Percentiles rank a stretch among this genome's conserved stretches.
These are phyloP conservation scores for Coemansia umbellata DNA, from an alignment of 192 early-diverging fungal genomes.

Conservation along the genomic window DNA sequence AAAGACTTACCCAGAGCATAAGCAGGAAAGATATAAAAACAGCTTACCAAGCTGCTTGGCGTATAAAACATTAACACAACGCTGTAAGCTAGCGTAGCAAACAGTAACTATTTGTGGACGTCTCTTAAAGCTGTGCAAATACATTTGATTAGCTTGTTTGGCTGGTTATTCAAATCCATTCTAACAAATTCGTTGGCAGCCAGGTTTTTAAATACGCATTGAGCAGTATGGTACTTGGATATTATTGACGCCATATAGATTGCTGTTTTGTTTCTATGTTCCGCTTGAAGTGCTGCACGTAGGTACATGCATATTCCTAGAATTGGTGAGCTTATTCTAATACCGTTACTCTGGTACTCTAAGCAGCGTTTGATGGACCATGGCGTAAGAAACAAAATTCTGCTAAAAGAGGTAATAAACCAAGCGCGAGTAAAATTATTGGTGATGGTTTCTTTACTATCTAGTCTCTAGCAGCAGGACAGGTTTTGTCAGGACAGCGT, in stretches of 20 bases:
- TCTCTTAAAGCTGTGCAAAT: too few relatives aligned
- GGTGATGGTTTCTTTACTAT: not conserved
- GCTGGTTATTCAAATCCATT: too few relatives aligned
- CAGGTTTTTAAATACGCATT: not conserved
- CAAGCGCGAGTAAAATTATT: not conserved
- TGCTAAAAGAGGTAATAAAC: not conserved
- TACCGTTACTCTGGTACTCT: too few relatives aligned
- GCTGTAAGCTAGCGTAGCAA: not conserved
- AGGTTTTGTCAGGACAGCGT: not conserved
- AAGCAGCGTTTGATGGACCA: too few relatives aligned
- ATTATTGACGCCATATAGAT: not conserved
- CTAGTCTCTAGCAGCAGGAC: not conserved
- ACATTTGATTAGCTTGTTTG: too few relatives aligned
- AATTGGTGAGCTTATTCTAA: not conserved
- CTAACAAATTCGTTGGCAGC: not conserved
- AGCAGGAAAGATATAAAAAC: not conserved
- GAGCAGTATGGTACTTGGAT: not conserved
- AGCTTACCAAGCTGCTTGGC: not conserved
- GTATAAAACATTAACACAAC: slow-evolving; percentile 1
- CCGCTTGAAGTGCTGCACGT: not conserved
- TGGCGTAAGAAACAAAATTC: too few relatives aligned
- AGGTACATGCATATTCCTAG: not conserved
- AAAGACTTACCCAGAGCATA: not conserved
- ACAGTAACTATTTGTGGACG: too few relatives aligned
- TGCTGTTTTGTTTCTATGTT: not conserved